These are phyloP conservation scores for Chimonanthus salicifolius DNA, from an alignment of 164 flowering plant genomes.

Conservation along the genomic window DNA sequence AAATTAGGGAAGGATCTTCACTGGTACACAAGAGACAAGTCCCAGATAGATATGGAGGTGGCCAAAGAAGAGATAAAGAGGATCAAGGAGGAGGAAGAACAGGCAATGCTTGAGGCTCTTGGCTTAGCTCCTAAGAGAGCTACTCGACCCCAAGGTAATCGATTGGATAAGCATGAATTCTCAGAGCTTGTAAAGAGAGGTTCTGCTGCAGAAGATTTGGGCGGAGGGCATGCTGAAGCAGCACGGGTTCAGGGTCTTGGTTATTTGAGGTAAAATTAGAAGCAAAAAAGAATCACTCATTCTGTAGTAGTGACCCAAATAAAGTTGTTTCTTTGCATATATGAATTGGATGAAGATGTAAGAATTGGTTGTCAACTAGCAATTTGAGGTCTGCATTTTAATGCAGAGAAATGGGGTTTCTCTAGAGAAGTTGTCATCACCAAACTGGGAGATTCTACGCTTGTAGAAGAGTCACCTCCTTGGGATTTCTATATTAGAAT, in stretches of 20 bases:
- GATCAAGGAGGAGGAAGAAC: conserved; percentile 93
- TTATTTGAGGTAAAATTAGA: conserved; percentile 50
- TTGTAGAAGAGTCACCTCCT: too few species aligned
- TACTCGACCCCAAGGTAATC: conserved; percentile 61
- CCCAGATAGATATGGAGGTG: conserved; percentile 48
- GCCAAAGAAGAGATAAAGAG: conserved; percentile 73
- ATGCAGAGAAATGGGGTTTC: too few species aligned
- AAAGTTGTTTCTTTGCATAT: not conserved
- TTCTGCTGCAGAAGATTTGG: conserved; percentile 90
- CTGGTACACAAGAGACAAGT: conserved; percentile 77
- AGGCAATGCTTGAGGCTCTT: conserved; percentile 94
- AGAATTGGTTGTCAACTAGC: not conserved
- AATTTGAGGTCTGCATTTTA: too few species aligned
- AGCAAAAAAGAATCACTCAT: too few species aligned
- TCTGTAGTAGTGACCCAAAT: too few species aligned
- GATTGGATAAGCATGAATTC: conserved; percentile 91
- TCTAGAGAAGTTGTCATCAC: too few species aligned
- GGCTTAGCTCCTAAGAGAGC: conserved; percentile 91
- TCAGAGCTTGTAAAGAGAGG: conserved; percentile 85
- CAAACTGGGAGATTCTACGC: too few species aligned
- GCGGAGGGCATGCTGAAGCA: conserved; percentile 90
- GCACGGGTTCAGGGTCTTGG: conserved; percentile 89
- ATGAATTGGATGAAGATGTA: not conserved
- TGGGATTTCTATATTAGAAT: too few species aligned
- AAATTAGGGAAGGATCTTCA: conserved; percentile 78